Percentiles rank a stretch among this genome's conserved stretches.
These are phyloP conservation scores for Penicillium simplicissimum DNA, from an alignment of 495 filamentous ascomycete genomes.

Conservation along the genomic window DNA sequence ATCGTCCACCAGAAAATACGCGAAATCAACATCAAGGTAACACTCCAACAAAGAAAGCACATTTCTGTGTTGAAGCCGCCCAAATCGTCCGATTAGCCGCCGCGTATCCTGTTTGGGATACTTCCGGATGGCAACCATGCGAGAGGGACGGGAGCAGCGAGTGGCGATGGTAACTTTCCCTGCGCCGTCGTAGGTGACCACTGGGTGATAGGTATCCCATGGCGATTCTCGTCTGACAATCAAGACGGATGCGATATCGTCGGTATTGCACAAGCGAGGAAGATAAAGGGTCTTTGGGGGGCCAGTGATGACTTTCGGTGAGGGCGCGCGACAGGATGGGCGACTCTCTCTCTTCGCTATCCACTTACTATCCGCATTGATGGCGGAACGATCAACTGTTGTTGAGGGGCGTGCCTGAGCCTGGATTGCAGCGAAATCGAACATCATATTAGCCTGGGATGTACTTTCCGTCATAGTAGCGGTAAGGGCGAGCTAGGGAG, in stretches of 20 bases:
- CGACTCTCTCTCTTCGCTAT: not conserved
- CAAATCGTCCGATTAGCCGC: too few species aligned
- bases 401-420: not conserved
- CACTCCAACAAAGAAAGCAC: too few species aligned
- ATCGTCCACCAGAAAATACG: too few species aligned
- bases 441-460: not conserved
- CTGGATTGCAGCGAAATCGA: not conserved
- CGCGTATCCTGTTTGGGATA: too few species aligned
- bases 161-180: too few species aligned
- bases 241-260: not conserved
- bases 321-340: not conserved
- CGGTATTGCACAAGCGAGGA: not conserved
- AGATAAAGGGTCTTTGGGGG: not conserved
- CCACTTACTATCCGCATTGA: not conserved
- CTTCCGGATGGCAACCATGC: too few species aligned
- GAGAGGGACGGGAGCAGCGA: too few species aligned
- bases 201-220: too few species aligned
- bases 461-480: not conserved
- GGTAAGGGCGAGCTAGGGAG: not conserved
- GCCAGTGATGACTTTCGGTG: not conserved
- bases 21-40: too few species aligned
- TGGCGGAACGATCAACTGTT: not conserved
- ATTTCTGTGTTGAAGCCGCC: too few species aligned
- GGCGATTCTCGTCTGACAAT: not conserved
- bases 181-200: too few species aligned